phyloP scores from a whole-genome alignment of 2,329 filamentous ascomycete species.

The Cladosporium colombiae region DNA sequence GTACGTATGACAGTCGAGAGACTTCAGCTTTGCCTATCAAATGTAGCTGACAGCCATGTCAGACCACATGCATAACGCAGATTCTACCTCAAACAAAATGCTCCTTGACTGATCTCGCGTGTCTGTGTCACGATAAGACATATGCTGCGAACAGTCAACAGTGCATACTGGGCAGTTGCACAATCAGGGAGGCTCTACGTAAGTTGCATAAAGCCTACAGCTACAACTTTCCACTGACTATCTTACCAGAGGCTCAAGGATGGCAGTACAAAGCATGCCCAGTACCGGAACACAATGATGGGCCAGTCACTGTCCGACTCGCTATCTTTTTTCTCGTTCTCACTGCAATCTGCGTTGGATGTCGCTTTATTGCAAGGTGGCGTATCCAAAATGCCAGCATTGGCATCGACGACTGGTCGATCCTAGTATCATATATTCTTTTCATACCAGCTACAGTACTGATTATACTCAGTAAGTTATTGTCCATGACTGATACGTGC shows the following conservation, averaged over 20 bases:
- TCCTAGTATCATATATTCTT: neutral
- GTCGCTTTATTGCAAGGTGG: conserved; percentile 1
- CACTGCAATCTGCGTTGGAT: neutral
- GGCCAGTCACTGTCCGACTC: neutral
- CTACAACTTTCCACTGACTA: neutral
- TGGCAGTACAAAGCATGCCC: conserved; percentile 1
- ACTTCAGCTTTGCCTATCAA: neutral
- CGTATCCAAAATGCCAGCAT: neutral
- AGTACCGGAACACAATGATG: conserved; percentile 6
- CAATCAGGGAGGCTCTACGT: conserved; percentile 3
- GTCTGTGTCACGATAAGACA: neutral
- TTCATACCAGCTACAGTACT: neutral
- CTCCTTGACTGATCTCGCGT: neutral
- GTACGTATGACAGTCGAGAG: neutral
- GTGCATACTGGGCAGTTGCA: conserved; percentile 1
- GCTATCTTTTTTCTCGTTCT: neutral
- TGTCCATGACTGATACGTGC: neutral
- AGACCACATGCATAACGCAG: conserved; percentile 3
- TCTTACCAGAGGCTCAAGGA: neutral
- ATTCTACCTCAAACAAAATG: neutral
- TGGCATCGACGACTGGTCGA: conserved; percentile 3
- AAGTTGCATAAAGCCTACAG: neutral
- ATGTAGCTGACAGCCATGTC: neutral
- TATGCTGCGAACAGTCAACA: neutral
- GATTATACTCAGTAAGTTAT: neutral